These are phyloP conservation scores for Oldenlandia corymbosa DNA, from an alignment of 257 asterid genomes.

Conservation along the genomic window DNA sequence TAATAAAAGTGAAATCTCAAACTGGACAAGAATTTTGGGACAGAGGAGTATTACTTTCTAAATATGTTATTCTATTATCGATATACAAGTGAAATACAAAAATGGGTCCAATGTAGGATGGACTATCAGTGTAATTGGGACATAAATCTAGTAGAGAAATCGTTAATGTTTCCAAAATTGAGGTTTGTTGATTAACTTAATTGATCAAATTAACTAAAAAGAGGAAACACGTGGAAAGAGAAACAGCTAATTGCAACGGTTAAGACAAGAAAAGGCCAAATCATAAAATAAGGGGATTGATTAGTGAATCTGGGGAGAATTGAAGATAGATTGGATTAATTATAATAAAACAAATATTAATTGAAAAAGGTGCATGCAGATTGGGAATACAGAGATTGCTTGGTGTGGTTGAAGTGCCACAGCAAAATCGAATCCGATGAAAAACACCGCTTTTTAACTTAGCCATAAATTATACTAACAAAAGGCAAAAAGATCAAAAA, in stretches of 20 bases:
- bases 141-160: no score
- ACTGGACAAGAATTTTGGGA: no score
- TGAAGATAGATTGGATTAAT: no score
- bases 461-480: background rate
- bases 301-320: conserved; percentile 6
- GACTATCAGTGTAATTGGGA: no score
- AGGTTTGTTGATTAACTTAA: background rate
- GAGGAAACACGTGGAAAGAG: conserved; percentile 2
- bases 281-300: conserved; percentile 5
- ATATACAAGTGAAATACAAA: no score
- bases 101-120: no score
- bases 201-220: background rate
- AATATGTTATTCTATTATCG: no score
- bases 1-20: no score
- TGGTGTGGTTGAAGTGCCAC: conserved; percentile 14
- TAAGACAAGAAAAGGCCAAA: conserved; percentile 16
- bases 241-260: background rate
- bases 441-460: background rate
- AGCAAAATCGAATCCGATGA: conserved; percentile 30
- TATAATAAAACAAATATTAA: no score
- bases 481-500: background rate
- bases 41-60: no score
- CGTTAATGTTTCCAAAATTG: conserved; percentile 3
- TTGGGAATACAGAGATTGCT: conserved; percentile 13
- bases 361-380: conserved; percentile 9